A percentile compares a stretch with the other conserved stretches of the same genome.
phyloP scores from a whole-genome alignment of 805 yeast species.

The Kodamaea kaohsiungensis region DNA sequence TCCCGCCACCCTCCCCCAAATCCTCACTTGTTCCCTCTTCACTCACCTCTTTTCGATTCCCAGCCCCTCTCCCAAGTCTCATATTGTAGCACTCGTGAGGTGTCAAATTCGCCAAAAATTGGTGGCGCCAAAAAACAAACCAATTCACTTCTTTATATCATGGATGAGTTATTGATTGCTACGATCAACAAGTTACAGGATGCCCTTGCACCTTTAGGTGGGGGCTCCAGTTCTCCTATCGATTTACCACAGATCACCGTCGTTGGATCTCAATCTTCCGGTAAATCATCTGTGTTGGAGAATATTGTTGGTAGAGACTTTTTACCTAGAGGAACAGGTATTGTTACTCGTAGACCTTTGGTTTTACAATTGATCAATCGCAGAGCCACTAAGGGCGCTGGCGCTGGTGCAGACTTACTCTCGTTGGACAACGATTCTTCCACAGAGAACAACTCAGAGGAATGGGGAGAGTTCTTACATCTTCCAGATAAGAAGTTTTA shows the following conservation, averaged over 20 bases:
- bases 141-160: conserved; percentile 20
- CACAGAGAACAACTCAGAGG: conserved; percentile 71
- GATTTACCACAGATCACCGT: conserved; percentile 95
- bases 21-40: background rate
- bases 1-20: too few species aligned
- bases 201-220: conserved; percentile 73
- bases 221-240: conserved; percentile 71
- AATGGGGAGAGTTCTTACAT: conserved; percentile 98
- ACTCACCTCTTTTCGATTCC: background rate
- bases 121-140: conserved; percentile 6
- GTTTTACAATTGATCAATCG: conserved; percentile 78
- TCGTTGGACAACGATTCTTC: conserved; percentile 42
- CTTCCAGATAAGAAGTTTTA: conserved; percentile 84
- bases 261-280: conserved; percentile 89
- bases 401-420: conserved; percentile 37
- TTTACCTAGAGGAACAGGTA: conserved; percentile 90
- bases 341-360: conserved; percentile 87
- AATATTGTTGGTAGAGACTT: conserved; percentile 91
- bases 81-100: background rate
- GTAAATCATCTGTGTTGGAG: conserved; percentile 86
- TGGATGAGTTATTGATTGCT: conserved; percentile 80
- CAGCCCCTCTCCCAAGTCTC: background rate
- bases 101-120: background rate
- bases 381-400: conserved; percentile 36
- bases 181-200: conserved; percentile 79